A percentile compares a stretch with the other conserved stretches of the same genome.
Evolutionary conservation across 257 asterid genomes (phyloP).

Genomic region (Mentha longifolia): DNA sequence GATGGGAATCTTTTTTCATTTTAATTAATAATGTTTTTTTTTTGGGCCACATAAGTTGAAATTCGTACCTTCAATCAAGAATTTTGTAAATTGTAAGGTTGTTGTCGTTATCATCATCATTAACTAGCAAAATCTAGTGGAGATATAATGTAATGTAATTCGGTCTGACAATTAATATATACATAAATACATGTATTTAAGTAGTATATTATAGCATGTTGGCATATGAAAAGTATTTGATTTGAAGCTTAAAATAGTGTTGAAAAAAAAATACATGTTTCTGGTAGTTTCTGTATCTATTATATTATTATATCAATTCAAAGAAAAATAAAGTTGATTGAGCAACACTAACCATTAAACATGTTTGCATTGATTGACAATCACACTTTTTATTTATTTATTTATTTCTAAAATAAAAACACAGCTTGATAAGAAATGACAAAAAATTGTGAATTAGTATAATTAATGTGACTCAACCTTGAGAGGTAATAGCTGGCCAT

Average conservation of each 20-base stretch:
- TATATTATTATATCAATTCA: too few relatives aligned
- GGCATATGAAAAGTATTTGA: background rate
- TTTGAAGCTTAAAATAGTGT: background rate
- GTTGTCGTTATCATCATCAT: background rate
- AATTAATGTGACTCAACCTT: background rate
- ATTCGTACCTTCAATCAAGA: constrained; percentile 1
- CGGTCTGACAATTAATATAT: too few relatives aligned
- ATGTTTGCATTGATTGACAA: background rate
- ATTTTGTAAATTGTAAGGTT: constrained; percentile 21
- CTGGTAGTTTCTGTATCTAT: background rate
- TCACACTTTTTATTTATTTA: background rate
- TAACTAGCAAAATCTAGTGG: background rate
- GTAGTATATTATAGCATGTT: background rate
- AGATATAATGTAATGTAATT: background rate
- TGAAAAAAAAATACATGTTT: background rate
- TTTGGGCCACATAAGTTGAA: constrained; percentile 11
- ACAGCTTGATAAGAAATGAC: background rate
- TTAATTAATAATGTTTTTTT: too few relatives aligned
- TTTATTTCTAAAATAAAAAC: too few relatives aligned
- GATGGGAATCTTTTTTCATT: constrained; percentile 14
- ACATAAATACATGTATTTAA: background rate
- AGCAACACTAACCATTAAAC: background rate
- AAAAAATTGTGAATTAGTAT: background rate
- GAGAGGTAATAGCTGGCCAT: background rate
- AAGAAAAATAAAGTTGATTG: background rate